phyloP scores from a whole-genome alignment of 148 eudicot species.

The Chenopodium suecicum region DNA sequence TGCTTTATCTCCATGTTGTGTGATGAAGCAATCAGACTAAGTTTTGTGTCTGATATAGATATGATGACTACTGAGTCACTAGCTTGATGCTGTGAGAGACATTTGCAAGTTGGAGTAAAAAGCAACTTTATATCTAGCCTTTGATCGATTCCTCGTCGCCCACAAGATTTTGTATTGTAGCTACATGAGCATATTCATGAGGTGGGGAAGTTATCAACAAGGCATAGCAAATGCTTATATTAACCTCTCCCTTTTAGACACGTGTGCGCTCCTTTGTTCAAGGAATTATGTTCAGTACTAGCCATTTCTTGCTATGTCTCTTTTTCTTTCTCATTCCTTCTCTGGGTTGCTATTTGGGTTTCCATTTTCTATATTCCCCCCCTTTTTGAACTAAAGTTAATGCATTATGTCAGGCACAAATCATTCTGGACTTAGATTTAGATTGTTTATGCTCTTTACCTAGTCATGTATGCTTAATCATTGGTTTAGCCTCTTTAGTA shows the following conservation, averaged over 20 bases:
- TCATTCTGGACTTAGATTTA: background rate
- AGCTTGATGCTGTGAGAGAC: constrained; percentile 19
- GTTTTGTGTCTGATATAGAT: background rate
- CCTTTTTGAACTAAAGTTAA: background rate
- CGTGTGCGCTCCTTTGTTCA: background rate
- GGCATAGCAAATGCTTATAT: constrained; percentile 19
- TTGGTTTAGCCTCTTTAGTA: background rate
- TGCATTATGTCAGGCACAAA: background rate
- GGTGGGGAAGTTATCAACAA: constrained; percentile 22
- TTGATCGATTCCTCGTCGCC: constrained; percentile 23
- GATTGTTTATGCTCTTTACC: background rate
- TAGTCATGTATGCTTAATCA: background rate
- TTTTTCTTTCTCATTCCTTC: background rate
- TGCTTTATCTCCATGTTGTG: background rate
- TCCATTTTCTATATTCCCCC: background rate
- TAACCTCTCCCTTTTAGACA: constrained; percentile 11
- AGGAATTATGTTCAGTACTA: constrained; percentile 10
- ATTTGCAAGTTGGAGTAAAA: constrained; percentile 1
- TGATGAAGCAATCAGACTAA: background rate
- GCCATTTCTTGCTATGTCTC: constrained; percentile 1
- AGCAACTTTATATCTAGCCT: constrained; percentile 12
- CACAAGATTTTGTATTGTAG: constrained; percentile 15
- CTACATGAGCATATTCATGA: background rate
- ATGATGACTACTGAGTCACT: constrained; percentile 12
- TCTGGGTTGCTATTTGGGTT: background rate